A percentile compares a stretch with the other conserved stretches of the same genome.
Conservation (phyloP, 192 early-diverging fungal genomes). For the Dissophora ornata region DNA sequence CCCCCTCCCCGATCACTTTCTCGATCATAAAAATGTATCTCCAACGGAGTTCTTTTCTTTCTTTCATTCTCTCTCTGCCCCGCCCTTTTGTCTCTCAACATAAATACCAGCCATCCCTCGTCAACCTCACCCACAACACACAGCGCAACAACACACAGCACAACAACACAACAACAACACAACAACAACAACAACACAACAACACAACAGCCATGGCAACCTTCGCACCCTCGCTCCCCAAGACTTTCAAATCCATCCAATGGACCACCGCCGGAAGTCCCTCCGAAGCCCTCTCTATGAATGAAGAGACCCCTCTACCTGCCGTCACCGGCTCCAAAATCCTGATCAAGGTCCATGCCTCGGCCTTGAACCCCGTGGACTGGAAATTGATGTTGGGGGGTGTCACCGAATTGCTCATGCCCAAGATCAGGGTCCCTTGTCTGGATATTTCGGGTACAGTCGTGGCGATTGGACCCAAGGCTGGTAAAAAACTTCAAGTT, state of each 20-base stretch:
- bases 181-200: too few relatives aligned
- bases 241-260: conserved; percentile 27
- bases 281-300: conserved; percentile 18
- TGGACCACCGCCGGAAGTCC: conserved; percentile 12
- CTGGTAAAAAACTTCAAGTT: conserved; percentile 24
- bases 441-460: conserved; percentile 42
- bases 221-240: conserved; percentile 15
- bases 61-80: too few relatives aligned
- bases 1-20: too few relatives aligned
- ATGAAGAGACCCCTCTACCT: conserved; percentile 18
- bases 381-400: conserved; percentile 53
- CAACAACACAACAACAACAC: too few relatives aligned
- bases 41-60: too few relatives aligned
- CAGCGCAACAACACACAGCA: too few relatives aligned
- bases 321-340: conserved; percentile 18
- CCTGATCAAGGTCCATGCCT: conserved; percentile 49
- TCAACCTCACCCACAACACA: too few relatives aligned
- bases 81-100: too few relatives aligned
- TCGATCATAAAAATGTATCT: too few relatives aligned
- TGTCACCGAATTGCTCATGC: conserved; percentile 8
- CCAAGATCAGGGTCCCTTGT: conserved; percentile 29
- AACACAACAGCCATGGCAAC: conserved; percentile 20
- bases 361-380: conserved; percentile 54
- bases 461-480: conserved; percentile 35
- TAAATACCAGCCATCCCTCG: too few relatives aligned